Evolutionary conservation across 78 protist species (phyloP).

Genomic region (Guillardia theta): DNA sequence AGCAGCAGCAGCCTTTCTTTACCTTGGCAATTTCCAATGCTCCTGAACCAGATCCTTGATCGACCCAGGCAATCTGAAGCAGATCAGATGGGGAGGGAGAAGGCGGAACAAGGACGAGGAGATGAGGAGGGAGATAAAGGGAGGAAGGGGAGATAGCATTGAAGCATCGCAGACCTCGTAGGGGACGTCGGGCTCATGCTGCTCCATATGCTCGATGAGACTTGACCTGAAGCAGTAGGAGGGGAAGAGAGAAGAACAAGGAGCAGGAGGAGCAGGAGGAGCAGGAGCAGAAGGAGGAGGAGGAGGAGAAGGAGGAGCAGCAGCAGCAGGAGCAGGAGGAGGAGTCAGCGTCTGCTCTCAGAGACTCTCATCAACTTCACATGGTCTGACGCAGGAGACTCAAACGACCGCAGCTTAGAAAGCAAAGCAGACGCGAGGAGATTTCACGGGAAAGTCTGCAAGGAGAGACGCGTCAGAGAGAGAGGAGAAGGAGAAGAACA

Average conservation of each 20-base stretch:
- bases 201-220: background rate
- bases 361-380: no score
- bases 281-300: no score
- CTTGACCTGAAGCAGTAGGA: no score
- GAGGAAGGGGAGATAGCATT: background rate
- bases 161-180: background rate
- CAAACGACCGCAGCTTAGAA: conserved; percentile 25
- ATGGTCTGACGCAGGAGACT: background rate
- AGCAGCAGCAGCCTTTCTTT: background rate
- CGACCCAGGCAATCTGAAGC: background rate
- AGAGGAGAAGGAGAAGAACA: background rate
- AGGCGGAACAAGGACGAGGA: background rate
- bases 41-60: background rate
- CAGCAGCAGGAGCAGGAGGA: no score
- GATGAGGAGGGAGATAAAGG: background rate
- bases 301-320: no score
- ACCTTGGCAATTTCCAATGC: background rate
- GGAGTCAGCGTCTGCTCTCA: no score
- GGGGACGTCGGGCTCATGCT: background rate
- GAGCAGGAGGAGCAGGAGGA: no score
- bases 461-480: background rate
- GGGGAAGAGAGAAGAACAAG: no score
- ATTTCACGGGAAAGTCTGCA: background rate
- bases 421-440: background rate
- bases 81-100: background rate